These are phyloP conservation scores for Epichloe brachyelytri DNA, from an alignment of 2,329 filamentous ascomycete genomes.

Conservation along the genomic window DNA sequence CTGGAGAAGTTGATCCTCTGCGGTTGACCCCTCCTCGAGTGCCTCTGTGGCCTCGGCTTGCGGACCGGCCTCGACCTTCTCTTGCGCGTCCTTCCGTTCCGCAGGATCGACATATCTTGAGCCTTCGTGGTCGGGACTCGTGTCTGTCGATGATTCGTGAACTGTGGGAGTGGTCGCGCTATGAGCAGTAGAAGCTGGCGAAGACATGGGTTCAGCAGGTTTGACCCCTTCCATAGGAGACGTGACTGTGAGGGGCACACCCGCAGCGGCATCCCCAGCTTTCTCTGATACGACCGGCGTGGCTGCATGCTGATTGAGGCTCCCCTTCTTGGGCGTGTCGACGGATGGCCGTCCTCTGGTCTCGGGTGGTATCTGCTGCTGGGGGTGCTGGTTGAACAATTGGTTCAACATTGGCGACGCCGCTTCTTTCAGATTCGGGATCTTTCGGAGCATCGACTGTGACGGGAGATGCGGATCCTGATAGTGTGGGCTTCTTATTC, in stretches of 20 bases:
- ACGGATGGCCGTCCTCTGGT: background rate
- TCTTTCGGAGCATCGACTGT: background rate
- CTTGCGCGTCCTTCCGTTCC: constrained; percentile 28
- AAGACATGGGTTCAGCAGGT: constrained; percentile 34
- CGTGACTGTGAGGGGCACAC: constrained; percentile 17
- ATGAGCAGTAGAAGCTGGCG: constrained; percentile 54
- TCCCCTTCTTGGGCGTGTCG: background rate
- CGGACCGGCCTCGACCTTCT: constrained; percentile 14
- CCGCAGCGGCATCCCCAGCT: background rate
- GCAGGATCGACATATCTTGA: constrained; percentile 39
- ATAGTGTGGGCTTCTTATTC: constrained; percentile 5
- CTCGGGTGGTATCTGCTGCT: background rate
- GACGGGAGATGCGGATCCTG: background rate
- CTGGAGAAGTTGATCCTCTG: constrained; percentile 32
- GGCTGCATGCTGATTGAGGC: background rate
- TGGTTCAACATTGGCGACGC: background rate
- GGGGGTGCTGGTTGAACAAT: background rate
- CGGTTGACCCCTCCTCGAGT: constrained; percentile 9
- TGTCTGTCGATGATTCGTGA: constrained; percentile 57
- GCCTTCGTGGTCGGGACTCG: constrained; percentile 59
- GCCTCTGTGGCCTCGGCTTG: background rate
- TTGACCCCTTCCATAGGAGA: constrained; percentile 23
- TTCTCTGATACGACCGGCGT: background rate
- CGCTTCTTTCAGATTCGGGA: background rate
- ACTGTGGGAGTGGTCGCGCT: constrained; percentile 61